Base-by-base conservation (phyloP, 2,329 filamentous ascomycete genomes). In the Microdochium bolleyi region DNA sequence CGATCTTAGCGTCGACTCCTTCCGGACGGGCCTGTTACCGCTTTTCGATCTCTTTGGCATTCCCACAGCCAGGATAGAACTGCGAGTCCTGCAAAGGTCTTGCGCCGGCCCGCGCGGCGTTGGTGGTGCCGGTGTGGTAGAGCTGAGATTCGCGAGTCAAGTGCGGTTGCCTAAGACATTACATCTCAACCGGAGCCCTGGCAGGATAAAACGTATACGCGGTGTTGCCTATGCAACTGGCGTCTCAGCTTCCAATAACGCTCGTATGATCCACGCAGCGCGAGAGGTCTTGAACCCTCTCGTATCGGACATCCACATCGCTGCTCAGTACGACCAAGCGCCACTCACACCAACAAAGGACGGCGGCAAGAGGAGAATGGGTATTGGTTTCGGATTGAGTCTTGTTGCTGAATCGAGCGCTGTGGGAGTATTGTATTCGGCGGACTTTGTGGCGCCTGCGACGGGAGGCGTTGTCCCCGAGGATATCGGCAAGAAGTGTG, bases 221-320 rank as follows among this genome's bases (percentile, higher is more conserved):
- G 94, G 94, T 54, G 94, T 99, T 46, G 92, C 94, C 49, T 99
- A 97, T 70, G 88, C 88, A 52, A 91, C 89, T 1, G 94, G 95
- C 49, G 92, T 97, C 1, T 88, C 89, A 11, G 92, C 89, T 0
- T 91, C 87, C 50, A 96, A 96, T 68, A 99, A 97, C 67, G 89
- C 87, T 56, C 81, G 94, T 58, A 95, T 96, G 88, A 99, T 97
- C 64, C 89, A 96, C 64, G 83, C 87, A 2, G 91, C 92, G 11
- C 80, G 92, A 60, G 90, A 90, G 49, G 79, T 99, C 11, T 76
- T 99, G 49, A 99, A 99, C 67, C 78, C 84, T 3, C 79, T 99
- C 53, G 86, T 89, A 3, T 83, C 87, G 7, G 94, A 99, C 65
- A 92, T 95, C 46, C 94, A 96, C 67, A 85, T 99, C 58, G 95